Conservation (phyloP, 2,329 filamentous ascomycete genomes). For the Aaosphaeria arxii region DNA sequence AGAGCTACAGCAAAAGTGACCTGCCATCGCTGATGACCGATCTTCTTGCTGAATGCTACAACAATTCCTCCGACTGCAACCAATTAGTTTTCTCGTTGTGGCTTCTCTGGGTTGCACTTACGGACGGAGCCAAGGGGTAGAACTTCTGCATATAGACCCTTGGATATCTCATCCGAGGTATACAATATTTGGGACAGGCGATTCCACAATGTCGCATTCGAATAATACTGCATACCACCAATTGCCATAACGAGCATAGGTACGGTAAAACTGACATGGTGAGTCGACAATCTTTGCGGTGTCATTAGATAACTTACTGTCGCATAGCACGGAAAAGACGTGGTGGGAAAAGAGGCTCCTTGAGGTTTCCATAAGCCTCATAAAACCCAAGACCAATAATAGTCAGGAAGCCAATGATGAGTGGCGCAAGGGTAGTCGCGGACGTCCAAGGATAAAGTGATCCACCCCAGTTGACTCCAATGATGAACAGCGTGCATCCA, state of each 20-base stretch:
- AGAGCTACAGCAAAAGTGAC: slow-evolving; percentile 22
- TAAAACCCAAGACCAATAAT: slow-evolving; percentile 25
- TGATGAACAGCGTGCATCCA: slow-evolving; percentile 28
- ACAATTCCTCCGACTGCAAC: slow-evolving; percentile 22
- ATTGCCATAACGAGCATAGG: slow-evolving; percentile 31
- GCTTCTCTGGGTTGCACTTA: slow-evolving; percentile 1
- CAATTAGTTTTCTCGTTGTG: neutral
- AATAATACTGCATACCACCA: slow-evolving; percentile 29
- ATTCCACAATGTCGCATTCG: slow-evolving; percentile 25
- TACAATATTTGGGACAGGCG: slow-evolving; percentile 26
- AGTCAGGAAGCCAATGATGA: slow-evolving; percentile 23
- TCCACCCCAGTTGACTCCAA: slow-evolving; percentile 27
- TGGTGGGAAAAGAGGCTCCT: slow-evolving; percentile 27
- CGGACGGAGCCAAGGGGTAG: slow-evolving; percentile 22
- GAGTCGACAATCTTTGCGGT: neutral
- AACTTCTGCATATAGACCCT: slow-evolving; percentile 23
- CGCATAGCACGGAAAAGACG: slow-evolving; percentile 24
- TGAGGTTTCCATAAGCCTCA: slow-evolving; percentile 19
- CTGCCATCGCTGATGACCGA: slow-evolving; percentile 28
- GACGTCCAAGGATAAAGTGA: slow-evolving; percentile 22
- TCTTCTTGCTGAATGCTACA: slow-evolving; percentile 23
- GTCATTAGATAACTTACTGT: slow-evolving; percentile 8
- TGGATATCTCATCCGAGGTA: slow-evolving; percentile 24
- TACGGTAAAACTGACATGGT: slow-evolving; percentile 16
- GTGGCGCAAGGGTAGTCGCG: slow-evolving; percentile 17